Base-by-base conservation (phyloP, 2,329 filamentous ascomycete species). In the Trichophyton mentagrophytes region DNA sequence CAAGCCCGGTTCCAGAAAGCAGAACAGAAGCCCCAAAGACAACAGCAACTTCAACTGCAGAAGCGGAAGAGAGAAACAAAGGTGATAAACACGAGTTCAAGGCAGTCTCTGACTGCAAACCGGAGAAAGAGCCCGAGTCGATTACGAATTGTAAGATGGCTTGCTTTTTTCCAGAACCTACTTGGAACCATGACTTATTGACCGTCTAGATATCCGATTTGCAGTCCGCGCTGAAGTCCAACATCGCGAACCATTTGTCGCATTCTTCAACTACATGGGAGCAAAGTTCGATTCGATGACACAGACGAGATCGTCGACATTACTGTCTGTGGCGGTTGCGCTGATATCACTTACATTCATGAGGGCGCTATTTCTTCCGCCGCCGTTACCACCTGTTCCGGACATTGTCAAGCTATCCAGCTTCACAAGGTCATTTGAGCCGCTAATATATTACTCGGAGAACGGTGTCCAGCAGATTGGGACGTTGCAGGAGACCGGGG, bases 391-490 rank as follows among this genome's bases (percentile, higher is more conserved):
- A 11, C 83, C 88, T 0, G 86, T 88, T 1, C 89, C 89, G 0
- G 91, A 96, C 70, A 80, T 97, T 15, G 87, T 96, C 70, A 96
- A 95, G 72, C 87, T 96, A 25, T 91, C 91, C 3, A 86, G 87
- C 58, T 83, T 97, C 65, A 91, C 91, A 57, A 89, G 89, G 67
- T 90, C 90, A 8, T 95, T 96, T 69, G 92, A 96, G 72, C 92
- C 92, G 4, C 81, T 96, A 51, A 95, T 97, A 64, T 93, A 93
- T 76, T 96, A 95, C 71, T 95, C 90, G 0, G 90, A 96, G 69
- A 88, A 91, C 70, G 90, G 90, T 7, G 85, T 90, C 49, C 82
- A 85, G 42, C 90, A 96, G 69, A 90, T 96, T 46, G 85, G 87
- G 61, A 89, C 95, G 65, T 78, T 97, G 57, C 90, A 95, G 72